Evolutionary conservation across 2,329 filamentous ascomycete genomes (phyloP).

Genomic region (Arthrinium phaeospermum): DNA sequence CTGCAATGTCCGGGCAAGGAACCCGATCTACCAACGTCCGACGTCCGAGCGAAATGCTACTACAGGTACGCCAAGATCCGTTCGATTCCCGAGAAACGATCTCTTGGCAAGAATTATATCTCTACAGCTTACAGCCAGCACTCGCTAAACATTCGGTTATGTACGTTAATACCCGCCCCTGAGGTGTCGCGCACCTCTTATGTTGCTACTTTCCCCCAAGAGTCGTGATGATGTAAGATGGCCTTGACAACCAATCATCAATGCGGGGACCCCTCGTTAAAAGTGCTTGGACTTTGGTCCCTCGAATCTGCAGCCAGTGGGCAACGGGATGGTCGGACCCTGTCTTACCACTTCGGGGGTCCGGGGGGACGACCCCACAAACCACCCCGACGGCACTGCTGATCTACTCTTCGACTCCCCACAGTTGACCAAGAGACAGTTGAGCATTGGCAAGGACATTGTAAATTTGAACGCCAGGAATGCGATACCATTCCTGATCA

Average conservation of each 20-base stretch:
- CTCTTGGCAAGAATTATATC: neutral
- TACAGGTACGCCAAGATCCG: no score
- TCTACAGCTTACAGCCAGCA: neutral
- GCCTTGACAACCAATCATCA: neutral
- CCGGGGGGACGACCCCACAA: conserved; percentile 21
- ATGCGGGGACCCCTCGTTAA: neutral
- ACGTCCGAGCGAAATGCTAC: neutral
- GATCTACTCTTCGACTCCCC: neutral
- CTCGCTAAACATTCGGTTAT: neutral
- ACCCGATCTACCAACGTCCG: no score
- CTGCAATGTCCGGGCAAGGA: neutral
- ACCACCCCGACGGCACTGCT: conserved; percentile 1
- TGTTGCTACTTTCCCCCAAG: neutral
- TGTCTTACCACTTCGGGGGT: conserved; percentile 7
- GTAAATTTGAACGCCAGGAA: neutral
- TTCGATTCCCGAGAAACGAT: neutral
- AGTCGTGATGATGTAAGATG: neutral
- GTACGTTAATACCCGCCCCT: neutral
- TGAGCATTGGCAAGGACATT: neutral
- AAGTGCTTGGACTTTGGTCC: neutral
- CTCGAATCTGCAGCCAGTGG: neutral
- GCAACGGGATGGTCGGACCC: neutral
- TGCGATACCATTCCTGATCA: neutral
- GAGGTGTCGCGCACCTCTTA: no score
- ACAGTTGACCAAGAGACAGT: neutral